Base-by-base conservation (phyloP, 2,329 filamentous ascomycete species). In the Thermothelomyces thermophilus region DNA sequence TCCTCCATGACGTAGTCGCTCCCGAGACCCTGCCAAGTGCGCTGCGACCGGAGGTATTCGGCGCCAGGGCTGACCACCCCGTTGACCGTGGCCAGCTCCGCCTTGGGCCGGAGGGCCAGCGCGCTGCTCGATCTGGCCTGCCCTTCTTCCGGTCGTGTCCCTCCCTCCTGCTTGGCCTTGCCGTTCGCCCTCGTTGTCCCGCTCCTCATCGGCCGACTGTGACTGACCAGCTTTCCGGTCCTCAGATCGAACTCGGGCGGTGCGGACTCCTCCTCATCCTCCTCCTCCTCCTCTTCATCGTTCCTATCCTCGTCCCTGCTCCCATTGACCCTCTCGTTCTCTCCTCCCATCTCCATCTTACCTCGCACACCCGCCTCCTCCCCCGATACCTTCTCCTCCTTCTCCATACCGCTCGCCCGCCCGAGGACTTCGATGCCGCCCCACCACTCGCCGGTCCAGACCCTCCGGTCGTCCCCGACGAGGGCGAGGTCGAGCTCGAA, bases 161-260 rank as follows among this genome's bases (percentile, higher is more conserved):
- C 54, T 20, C 31, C 54, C 40, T 60, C 52, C 62, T 50, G 39
- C 55, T 64, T 30, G 1, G 56, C 31, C n/a, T 53, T 36, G 20
- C 58, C 28, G 5, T 42, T 36, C 22, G 48, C 56, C 52, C 63
- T 63, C 60, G 58, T 62, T 58, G 69, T 57, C 46, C 73, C 70
- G 62, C 69, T 62, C 4, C 73, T 72, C 81, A 91, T 87, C 5
- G 90, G 89, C 48, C 88, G 79, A 51, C 86, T 86, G 58, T 86
- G 82, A 11, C 82, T 86, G 36, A 94, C 75, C 60, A 96, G 87
- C 54, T 80, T 83, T 31, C 91, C 91, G 2, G 90, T 96, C 11
- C 91, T 78, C 9, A 97, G 76, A 66, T 98, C 91, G 60, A 95
- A 98, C 60, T 95, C 88, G 0, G 93, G 93, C 0, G 90, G 82